A percentile compares a stretch with the other conserved stretches of the same genome.
These are phyloP conservation scores for Cercospora beticola DNA, from an alignment of 2,329 filamentous ascomycete genomes.

Conservation along the genomic window DNA sequence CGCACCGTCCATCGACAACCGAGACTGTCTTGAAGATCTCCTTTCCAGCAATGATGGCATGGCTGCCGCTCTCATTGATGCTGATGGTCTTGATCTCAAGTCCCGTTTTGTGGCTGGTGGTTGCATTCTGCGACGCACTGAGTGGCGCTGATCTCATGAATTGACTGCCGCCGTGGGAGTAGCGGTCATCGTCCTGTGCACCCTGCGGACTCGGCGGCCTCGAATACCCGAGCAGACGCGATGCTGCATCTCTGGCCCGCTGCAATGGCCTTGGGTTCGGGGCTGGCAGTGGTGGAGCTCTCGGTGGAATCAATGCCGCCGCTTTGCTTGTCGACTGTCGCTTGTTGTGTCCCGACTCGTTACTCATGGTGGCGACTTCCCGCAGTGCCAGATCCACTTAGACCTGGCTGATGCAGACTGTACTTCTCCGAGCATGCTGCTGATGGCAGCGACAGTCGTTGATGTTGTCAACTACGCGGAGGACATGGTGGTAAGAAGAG, in stretches of 20 bases:
- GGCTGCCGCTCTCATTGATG: constrained; percentile 62
- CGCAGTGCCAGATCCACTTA: constrained; percentile 7
- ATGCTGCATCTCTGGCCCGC: constrained; percentile 35
- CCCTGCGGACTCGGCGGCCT: constrained; percentile 30
- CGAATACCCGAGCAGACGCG: constrained; percentile 35
- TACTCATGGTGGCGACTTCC: constrained; percentile 12
- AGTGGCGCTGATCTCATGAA: constrained; percentile 31
- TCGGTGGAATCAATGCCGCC: constrained; percentile 16
- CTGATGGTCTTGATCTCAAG: constrained; percentile 63
- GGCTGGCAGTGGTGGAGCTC: constrained; percentile 26
- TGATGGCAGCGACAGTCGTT: background rate
- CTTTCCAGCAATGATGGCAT: constrained; percentile 64
- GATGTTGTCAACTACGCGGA: background rate
- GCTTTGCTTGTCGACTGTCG: background rate
- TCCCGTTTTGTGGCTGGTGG: constrained; percentile 62
- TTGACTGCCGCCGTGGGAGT: constrained; percentile 23
- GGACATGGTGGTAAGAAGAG: background rate
- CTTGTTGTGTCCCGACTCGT: constrained; percentile 5
- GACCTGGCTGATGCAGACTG: background rate
- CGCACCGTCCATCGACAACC: constrained; percentile 55
- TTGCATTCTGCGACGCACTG: constrained; percentile 48
- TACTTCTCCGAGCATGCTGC: constrained; percentile 1
- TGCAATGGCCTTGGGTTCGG: constrained; percentile 32
- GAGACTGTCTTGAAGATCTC: constrained; percentile 66
- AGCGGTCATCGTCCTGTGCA: constrained; percentile 24